Percentiles rank a stretch among this genome's conserved stretches.
Evolutionary conservation across 2,329 filamentous ascomycete species (phyloP).

Genomic region (Hymenotorrendiella dingleyae): DNA sequence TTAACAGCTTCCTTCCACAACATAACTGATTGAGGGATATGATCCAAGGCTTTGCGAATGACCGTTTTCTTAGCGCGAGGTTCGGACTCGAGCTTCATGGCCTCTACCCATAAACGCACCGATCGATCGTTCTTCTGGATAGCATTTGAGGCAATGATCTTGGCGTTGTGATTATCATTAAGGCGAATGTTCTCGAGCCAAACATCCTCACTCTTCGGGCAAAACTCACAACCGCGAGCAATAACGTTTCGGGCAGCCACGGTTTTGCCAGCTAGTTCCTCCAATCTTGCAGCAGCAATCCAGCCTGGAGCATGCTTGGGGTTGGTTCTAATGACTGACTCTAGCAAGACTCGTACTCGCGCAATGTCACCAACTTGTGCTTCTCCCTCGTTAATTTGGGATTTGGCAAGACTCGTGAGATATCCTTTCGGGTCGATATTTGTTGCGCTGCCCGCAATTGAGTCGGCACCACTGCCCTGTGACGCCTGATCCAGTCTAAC

Average conservation of each 20-base stretch:
- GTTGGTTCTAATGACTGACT: constrained; percentile 96
- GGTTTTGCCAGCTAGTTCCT: constrained; percentile 87
- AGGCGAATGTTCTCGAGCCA: constrained; percentile 96
- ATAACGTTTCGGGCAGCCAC: constrained; percentile 87
- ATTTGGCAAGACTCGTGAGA: constrained; percentile 82
- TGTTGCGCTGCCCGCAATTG: constrained; percentile 72
- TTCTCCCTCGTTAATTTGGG: constrained; percentile 71
- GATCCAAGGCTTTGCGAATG: constrained; percentile 81
- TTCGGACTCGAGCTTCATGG: constrained; percentile 85
- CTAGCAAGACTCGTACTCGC: constrained; percentile 83
- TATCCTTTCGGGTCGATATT: constrained; percentile 95
- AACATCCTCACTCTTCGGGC: constrained; percentile 87
- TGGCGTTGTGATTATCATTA: constrained; percentile 88
- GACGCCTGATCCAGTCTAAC: constrained; percentile 90
- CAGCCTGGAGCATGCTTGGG: constrained; percentile 91
- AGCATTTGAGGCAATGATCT: constrained; percentile 88
- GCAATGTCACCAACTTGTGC: constrained; percentile 92
- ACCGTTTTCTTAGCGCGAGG: constrained; percentile 85
- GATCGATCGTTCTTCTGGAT: constrained; percentile 88
- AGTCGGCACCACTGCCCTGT: constrained; percentile 61
- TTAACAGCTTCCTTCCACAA: constrained; percentile 99
- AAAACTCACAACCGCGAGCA: constrained; percentile 79
- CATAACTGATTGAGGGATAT: constrained; percentile 88
- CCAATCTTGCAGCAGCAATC: constrained; percentile 88
- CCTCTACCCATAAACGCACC: constrained; percentile 88